Percentiles rank a stretch among this genome's conserved stretches.
Evolutionary conservation across 495 filamentous ascomycete genomes (phyloP).

Genomic region (Trichocladium uniseriatum): DNA sequence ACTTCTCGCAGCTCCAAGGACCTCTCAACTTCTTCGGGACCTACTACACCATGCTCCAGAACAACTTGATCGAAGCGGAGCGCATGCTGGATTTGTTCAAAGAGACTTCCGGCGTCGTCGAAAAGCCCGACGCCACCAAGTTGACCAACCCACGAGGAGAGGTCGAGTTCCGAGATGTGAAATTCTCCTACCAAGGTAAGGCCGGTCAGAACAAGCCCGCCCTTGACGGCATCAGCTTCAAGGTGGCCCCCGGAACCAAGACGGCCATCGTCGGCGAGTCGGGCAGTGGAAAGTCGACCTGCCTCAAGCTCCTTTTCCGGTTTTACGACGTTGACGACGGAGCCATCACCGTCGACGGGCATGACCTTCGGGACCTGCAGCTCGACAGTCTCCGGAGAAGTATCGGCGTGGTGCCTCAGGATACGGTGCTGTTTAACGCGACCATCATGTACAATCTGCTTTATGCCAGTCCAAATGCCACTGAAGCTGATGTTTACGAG

Average conservation of each 20-base stretch:
- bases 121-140: too few species aligned
- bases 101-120: too few species aligned
- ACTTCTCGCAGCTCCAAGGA: slow-evolving; percentile 83
- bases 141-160: slow-evolving; percentile 42
- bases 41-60: slow-evolving; percentile 48
- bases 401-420: slow-evolving; percentile 87
- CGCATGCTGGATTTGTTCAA: too few species aligned
- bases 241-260: slow-evolving; percentile 73
- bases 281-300: slow-evolving; percentile 88
- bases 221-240: slow-evolving; percentile 67
- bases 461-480: slow-evolving; percentile 76
- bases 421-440: slow-evolving; percentile 91
- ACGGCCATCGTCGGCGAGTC: slow-evolving; percentile 92
- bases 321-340: slow-evolving; percentile 77
- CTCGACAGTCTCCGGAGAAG: slow-evolving; percentile 46
- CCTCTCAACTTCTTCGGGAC: slow-evolving; percentile 95
- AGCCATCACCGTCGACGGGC: slow-evolving; percentile 68
- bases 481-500: slow-evolving; percentile 73
- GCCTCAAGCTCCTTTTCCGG: slow-evolving; percentile 83
- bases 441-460: slow-evolving; percentile 87
- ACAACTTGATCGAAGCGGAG: too few species aligned
- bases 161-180: slow-evolving; percentile 71
- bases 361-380: slow-evolving; percentile 68
- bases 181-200: slow-evolving; percentile 56
- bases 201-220: slow-evolving; percentile 68